A percentile compares a stretch with the other conserved stretches of the same genome.
Evolutionary conservation across 768 basidiomycete species (phyloP).

Genomic region (Clavulina sp.): DNA sequence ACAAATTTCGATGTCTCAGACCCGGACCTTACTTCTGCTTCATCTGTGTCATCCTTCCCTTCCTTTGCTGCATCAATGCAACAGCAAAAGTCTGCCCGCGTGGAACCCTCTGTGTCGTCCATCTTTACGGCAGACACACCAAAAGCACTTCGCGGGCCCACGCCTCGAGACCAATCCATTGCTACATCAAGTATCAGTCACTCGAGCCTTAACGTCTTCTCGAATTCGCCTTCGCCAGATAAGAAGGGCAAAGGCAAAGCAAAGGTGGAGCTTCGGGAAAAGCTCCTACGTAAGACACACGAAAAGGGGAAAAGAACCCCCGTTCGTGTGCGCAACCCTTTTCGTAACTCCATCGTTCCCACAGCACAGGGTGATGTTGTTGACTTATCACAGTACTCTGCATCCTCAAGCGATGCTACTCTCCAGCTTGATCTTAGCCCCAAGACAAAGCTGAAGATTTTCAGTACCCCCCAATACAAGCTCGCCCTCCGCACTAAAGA

Average conservation of each 20-base stretch:
- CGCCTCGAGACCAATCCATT: too few species aligned
- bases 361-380: constrained; percentile 10
- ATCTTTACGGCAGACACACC: too few species aligned
- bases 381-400: constrained; percentile 2
- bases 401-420: neutral
- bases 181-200: too few species aligned
- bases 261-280: constrained; percentile 6
- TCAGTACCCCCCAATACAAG: constrained; percentile 1
- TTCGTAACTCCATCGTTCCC: neutral
- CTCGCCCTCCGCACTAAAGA: neutral
- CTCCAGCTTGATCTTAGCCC: neutral
- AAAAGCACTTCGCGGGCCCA: too few species aligned
- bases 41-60: too few species aligned
- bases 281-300: constrained; percentile 1
- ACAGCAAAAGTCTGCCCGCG: too few species aligned
- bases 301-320: neutral
- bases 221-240: neutral
- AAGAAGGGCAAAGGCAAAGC: constrained; percentile 1
- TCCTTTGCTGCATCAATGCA: too few species aligned
- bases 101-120: too few species aligned
- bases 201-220: neutral
- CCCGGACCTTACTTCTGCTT: too few species aligned
- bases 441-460: neutral
- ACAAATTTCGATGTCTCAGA: neutral
- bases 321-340: neutral